Evolutionary conservation across 2,329 filamentous ascomycete species (phyloP).

Genomic region (Sarocladiaceae sp.): DNA sequence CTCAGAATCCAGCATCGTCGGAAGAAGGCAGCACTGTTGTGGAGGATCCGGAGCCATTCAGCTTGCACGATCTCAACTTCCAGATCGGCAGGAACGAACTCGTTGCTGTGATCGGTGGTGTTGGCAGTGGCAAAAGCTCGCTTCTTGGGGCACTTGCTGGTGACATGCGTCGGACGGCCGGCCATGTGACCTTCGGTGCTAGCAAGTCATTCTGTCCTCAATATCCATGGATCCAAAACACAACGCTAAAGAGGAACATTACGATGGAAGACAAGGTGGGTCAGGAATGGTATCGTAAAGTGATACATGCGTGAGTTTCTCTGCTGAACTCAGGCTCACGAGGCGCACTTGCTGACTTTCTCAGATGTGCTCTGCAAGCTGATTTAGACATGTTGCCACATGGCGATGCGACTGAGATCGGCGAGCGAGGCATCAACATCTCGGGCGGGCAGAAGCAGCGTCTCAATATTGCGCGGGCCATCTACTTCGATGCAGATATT

Average conservation of each 20-base stretch:
- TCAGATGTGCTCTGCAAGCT: slow-evolving; percentile 57
- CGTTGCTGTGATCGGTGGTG: slow-evolving; percentile 15
- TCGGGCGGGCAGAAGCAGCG: slow-evolving; percentile 91
- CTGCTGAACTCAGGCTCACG: too few relatives aligned
- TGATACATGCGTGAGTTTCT: too few relatives aligned
- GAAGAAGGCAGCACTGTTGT: slow-evolving; percentile 17
- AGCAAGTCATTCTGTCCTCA: slow-evolving; percentile 10
- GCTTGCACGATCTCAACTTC: slow-evolving; percentile 15
- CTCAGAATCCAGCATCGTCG: slow-evolving; percentile 18
- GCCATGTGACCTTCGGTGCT: neutral
- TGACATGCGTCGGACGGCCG: neutral
- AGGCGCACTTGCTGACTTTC: slow-evolving; percentile 47
- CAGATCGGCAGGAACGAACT: slow-evolving; percentile 17
- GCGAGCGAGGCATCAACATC: slow-evolving; percentile 85
- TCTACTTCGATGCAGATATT: slow-evolving; percentile 82
- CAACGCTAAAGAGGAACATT: too few relatives aligned
- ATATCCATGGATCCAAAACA: slow-evolving; percentile 28
- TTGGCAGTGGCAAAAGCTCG: slow-evolving; percentile 18
- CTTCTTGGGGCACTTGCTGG: slow-evolving; percentile 1
- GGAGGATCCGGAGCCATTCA: slow-evolving; percentile 4
- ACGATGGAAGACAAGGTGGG: too few relatives aligned
- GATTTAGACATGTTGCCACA: slow-evolving; percentile 81
- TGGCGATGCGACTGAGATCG: slow-evolving; percentile 81
- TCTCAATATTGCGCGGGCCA: slow-evolving; percentile 82
- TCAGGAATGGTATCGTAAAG: slow-evolving; percentile 52